Conservation (phyloP, 306 rosid genomes). For the Herpetospermum pedunculosum region DNA sequence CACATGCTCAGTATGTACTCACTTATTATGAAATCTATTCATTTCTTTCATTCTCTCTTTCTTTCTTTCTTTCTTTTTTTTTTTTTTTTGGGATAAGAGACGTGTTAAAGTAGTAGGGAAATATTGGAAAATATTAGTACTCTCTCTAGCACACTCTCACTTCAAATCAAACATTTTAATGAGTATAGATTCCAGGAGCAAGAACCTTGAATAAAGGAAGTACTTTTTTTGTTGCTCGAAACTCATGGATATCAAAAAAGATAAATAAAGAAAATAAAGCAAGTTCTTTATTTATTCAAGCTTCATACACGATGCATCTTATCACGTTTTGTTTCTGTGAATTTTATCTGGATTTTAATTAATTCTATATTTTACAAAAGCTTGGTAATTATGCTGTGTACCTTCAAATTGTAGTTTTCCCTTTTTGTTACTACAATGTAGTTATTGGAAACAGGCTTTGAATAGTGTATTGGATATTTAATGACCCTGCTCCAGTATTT, state of each 20-base stretch:
- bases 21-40: slow-evolving; percentile 15
- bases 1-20: slow-evolving; percentile 84
- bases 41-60: background rate
- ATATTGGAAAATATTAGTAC: too few relatives aligned
- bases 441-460: background rate
- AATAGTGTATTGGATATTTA: background rate
- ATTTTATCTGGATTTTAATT: background rate
- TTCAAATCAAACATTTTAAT: too few relatives aligned
- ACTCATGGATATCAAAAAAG: background rate
- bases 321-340: background rate
- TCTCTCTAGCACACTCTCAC: background rate
- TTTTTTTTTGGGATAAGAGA: background rate
- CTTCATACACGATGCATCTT: background rate
- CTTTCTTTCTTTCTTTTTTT: too few relatives aligned
- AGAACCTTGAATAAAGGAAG: background rate
- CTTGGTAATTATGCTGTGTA: background rate
- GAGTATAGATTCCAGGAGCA: background rate
- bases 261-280: background rate
- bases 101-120: background rate
- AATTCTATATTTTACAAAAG: background rate
- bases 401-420: background rate
- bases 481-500: background rate
- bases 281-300: too few relatives aligned
- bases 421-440: background rate
- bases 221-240: too few relatives aligned